These are phyloP conservation scores for Mikania micrantha DNA, from an alignment of 129 eudicot genomes.

Conservation along the genomic window DNA sequence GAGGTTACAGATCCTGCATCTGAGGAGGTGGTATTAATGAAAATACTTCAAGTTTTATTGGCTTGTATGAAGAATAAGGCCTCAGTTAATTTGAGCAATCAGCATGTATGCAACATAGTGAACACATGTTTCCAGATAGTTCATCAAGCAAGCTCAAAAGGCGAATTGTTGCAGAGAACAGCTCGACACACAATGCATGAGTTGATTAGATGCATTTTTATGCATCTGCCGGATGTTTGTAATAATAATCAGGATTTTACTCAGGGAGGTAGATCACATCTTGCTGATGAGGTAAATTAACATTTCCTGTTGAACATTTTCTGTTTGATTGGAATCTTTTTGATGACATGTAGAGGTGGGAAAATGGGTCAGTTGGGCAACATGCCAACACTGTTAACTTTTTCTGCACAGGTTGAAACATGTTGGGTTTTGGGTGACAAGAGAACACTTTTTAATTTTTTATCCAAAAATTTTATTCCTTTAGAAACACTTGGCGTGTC, in stretches of 20 bases:
- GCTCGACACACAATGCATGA: conserved; percentile 95
- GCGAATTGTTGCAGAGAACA: conserved; percentile 81
- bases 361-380: not conserved
- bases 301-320: not conserved
- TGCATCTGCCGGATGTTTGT: conserved; percentile 66
- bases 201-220: conserved; percentile 67
- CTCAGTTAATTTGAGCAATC: conserved; percentile 76
- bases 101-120: conserved; percentile 84
- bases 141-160: conserved; percentile 84
- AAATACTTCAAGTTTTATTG: conserved; percentile 86
- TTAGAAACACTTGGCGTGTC: not conserved
- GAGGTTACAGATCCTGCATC: conserved; percentile 97
- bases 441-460: not conserved
- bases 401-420: not conserved
- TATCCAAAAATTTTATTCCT: not conserved
- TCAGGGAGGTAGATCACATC: conserved; percentile 32
- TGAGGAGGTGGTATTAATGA: conserved; percentile 86
- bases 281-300: conserved; percentile 26
- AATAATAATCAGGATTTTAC: conserved; percentile 34
- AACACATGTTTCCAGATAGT: conserved; percentile 87
- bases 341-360: conserved; percentile 6
- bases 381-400: not conserved
- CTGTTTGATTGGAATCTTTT: not conserved
- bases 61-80: conserved; percentile 86
- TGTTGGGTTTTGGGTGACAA: not conserved